Conservation (phyloP, 495 filamentous ascomycete genomes). For the Podospora tetraspora region DNA sequence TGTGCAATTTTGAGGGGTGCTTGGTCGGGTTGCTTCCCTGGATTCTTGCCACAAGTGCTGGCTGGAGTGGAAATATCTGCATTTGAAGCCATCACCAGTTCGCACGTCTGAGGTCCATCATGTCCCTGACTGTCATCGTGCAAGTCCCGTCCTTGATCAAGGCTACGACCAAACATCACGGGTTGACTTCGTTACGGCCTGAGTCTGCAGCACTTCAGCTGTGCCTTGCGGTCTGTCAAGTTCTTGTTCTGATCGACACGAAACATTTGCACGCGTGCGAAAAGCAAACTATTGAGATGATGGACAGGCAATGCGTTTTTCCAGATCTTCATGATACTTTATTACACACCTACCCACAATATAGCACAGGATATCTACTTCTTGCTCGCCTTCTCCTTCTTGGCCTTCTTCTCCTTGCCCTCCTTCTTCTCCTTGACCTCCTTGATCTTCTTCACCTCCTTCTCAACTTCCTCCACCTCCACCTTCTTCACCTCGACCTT, state of each 20-base stretch:
- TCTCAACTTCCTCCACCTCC: slow-evolving; percentile 11
- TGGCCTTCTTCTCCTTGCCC: neutral
- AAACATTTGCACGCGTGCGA: neutral
- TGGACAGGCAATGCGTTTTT: neutral
- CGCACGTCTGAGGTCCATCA: neutral
- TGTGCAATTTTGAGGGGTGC: neutral
- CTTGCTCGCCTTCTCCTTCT: slow-evolving; percentile 15
- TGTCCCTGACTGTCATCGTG: neutral
- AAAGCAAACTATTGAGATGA: neutral
- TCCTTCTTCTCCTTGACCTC: slow-evolving; percentile 8
- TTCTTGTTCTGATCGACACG: neutral
- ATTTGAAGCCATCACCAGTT: neutral
- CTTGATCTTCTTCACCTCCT: slow-evolving; percentile 2
- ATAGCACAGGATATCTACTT: slow-evolving; percentile 5
- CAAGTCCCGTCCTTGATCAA: neutral
- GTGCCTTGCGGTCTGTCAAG: neutral
- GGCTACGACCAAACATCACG: neutral
- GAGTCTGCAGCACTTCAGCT: neutral
- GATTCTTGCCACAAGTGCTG: neutral
- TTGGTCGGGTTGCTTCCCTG: neutral
- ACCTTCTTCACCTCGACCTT: slow-evolving; percentile 1
- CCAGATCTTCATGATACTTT: neutral
- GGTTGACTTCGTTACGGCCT: neutral
- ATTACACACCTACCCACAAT: neutral
- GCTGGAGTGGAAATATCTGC: neutral